Evolutionary conservation across 805 yeast genomes (phyloP), one percentile per base, ranked within the genome.

Genomic region (Yamadazyma sp.): DNA sequence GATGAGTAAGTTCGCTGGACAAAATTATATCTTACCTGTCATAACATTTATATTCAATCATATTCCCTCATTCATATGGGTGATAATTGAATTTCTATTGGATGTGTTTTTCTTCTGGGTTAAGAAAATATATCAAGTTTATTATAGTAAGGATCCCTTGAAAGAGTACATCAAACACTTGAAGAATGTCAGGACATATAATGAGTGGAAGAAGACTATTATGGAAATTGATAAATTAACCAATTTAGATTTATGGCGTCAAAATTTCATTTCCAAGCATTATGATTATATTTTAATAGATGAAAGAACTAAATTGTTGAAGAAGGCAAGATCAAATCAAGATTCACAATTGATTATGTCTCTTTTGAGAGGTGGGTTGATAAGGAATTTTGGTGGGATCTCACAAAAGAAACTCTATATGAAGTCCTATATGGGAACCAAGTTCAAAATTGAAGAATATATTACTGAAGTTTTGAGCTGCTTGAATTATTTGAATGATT

Each of bases 371-470:
- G 82, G 95, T 0, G 95, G 96, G 0, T 73, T 88, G 50, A 64
- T 93, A 23, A 64, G 98, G 26, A 93, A 93, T 53, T 85, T 91
- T 63, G 98, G 95, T 5, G 94, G 95, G 1, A 86, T 93, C 4
- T 75, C 94, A 1, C 85, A 82, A 45, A 79, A 82, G 44, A 74
- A 80, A 35, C 63, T 93, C 29, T 91, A 85, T 65, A 82, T 82
- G 36, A 79, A 87, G 38, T 76, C 95, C 0, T 83, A 86, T 48
- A 69, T 84, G 40, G 98, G 98, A 1, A 93, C 98, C 1, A 93
- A 93, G 62, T 62, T 77, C 34, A 67, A 88, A 42, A 91, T 93
- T 35, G 97, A 93, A 56, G 91, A 86, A 36, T 87, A 88, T 54
- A 79, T 88, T 18, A 64, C 73, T 21, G 95, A 86, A 52, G 91